phyloP scores from a whole-genome alignment of 1,284 basidiomycete genomes.

The Puccinia triticina region DNA sequence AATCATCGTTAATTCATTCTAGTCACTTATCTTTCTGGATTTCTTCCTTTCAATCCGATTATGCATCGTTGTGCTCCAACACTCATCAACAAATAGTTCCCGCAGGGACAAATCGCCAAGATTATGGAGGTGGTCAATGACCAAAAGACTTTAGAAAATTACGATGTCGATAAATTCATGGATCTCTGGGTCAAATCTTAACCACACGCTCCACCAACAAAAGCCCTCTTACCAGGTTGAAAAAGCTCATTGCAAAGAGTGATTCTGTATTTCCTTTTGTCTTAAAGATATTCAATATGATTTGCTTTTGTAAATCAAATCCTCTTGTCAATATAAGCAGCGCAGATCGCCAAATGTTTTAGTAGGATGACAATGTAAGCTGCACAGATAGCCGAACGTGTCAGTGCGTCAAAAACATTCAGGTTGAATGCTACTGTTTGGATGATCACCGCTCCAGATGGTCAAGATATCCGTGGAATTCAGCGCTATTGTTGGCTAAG shows the following conservation, averaged over 20 bases:
- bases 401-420: no score
- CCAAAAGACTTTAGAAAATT: constrained; percentile 37
- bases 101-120: constrained; percentile 27
- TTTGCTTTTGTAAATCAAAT: neutral
- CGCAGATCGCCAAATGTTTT: no score
- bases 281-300: neutral
- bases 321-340: no score
- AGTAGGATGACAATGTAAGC: no score
- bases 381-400: no score
- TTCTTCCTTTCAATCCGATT: neutral
- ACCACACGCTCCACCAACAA: neutral
- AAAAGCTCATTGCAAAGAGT: neutral
- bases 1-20: neutral
- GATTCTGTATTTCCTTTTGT: constrained; percentile 4
- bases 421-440: no score
- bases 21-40: neutral
- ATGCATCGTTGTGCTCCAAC: neutral
- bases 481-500: no score
- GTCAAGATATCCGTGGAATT: no score
- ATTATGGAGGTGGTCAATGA: constrained; percentile 43
- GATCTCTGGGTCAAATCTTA: constrained; percentile 47
- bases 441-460: no score
- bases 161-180: constrained; percentile 42
- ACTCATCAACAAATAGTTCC: constrained; percentile 9
- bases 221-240: no score